Evolutionary conservation across 352 stramenopile genomes (phyloP), one percentile per base, ranked within the genome.

Genomic region (Globisporangium yorkense): DNA sequence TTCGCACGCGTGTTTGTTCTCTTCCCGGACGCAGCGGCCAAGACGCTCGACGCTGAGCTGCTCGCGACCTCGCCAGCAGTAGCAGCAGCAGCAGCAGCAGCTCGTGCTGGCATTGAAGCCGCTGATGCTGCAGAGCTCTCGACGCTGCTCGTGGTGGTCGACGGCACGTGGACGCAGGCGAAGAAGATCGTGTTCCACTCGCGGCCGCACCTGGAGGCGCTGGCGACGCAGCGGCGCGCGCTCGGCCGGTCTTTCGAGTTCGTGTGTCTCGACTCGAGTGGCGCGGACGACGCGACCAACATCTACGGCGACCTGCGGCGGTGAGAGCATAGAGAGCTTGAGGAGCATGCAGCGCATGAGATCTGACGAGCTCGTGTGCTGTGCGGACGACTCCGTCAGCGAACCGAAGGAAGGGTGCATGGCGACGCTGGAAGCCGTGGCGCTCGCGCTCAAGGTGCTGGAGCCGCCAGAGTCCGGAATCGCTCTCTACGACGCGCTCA

Each of bases 141-240:
- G 5, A 61, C 39, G 48, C 65, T 88, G 61, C 69, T 93, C 1
- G 61, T 93, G 0, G 83, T 79, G 53, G 67, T 93, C 24, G 83
- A 93, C 43, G 83, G 83, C 49, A 93, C 83, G 50, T 93, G 83
- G 83, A 85, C 74, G 15, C 77, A 93, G 52, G 83, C 83, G 57
- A 93, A 91, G 72, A 85, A 88, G 61, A 83, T 92, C 35, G 70
- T 84, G 37, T 70, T 77, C 59, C 62, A 74, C 47, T 85, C 76
- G 54, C 59, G 65, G 12, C 18, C 8, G n/a, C 70, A 75, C 39
- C 83, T 78, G 63, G 57, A 70, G n/a, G 43, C 56, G 13, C 57
- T 82, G 29, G 70, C 72, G 6, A 33, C 31, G 15, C 44, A 62
- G 16, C 74, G 65, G 54, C 63, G 62, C 5, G 31, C 43, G 2